Conservation (phyloP, 169 alveolate genomes). For the Plasmodium inui region DNA sequence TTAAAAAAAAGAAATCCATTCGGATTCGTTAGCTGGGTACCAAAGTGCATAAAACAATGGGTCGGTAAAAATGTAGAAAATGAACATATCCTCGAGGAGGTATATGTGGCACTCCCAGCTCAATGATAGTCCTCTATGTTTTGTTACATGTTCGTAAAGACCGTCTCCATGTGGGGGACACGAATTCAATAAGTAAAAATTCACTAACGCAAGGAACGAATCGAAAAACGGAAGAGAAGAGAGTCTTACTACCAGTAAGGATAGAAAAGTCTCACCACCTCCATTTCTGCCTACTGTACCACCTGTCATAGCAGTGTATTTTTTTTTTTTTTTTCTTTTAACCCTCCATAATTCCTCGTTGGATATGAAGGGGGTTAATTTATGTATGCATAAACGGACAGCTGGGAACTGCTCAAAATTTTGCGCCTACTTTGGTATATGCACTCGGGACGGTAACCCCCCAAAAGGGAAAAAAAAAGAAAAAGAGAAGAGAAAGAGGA, state of each 20-base stretch:
- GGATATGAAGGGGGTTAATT: background rate
- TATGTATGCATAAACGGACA: background rate
- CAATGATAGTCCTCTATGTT: background rate
- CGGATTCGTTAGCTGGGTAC: background rate
- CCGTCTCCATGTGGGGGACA: background rate
- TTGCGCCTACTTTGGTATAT: background rate
- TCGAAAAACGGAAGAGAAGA: background rate
- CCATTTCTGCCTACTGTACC: background rate
- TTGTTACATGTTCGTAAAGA: background rate
- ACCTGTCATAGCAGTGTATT: background rate
- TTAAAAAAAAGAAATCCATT: background rate
- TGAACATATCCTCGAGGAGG: background rate
- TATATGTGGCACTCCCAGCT: background rate
- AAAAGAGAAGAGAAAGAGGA: too few species aligned
- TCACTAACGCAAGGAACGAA: background rate
- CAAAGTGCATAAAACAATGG: background rate
- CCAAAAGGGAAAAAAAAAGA: background rate
- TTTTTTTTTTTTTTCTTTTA: too few species aligned
- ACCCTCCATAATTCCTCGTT: background rate
- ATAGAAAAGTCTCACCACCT: background rate
- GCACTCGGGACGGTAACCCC: background rate
- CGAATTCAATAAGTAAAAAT: background rate
- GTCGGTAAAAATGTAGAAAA: background rate
- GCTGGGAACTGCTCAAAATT: background rate
- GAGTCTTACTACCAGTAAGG: background rate